Evolutionary conservation across 768 basidiomycete genomes (phyloP).

Genomic region (Naganishia friedmannii): DNA sequence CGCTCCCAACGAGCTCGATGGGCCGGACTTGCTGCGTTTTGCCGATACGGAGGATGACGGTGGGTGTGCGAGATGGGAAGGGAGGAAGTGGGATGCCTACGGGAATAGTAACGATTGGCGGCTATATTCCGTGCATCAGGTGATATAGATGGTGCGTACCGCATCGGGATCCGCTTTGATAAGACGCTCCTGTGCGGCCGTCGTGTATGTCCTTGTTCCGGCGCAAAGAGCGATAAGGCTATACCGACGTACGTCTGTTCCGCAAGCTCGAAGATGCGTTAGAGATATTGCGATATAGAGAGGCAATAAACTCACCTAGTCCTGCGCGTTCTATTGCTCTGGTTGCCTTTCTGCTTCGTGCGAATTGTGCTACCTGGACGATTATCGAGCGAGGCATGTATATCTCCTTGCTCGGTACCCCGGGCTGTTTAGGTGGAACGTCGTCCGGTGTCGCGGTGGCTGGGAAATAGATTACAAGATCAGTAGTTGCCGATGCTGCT

Average conservation of each 20-base stretch:
- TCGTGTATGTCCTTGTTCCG: conserved; percentile 14
- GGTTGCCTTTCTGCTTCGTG: neutral
- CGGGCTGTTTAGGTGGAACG: neutral
- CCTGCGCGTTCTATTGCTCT: neutral
- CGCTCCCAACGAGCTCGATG: neutral
- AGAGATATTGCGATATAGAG: neutral
- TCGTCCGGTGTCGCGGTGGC: neutral
- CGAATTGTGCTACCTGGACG: neutral
- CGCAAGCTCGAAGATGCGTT: neutral
- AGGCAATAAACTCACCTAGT: neutral
- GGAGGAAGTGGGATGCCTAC: conserved; percentile 12
- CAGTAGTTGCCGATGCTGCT: too few relatives aligned
- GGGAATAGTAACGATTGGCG: neutral
- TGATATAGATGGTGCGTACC: neutral
- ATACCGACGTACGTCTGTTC: conserved; percentile 12
- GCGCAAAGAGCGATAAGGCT: conserved; percentile 17
- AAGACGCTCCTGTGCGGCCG: conserved; percentile 19
- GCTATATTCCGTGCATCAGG: neutral
- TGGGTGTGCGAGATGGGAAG: neutral
- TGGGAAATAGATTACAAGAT: too few relatives aligned
- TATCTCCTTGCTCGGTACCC: neutral
- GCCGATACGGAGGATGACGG: neutral
- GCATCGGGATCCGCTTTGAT: conserved; percentile 15
- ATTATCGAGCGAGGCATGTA: conserved; percentile 15
- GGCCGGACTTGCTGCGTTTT: neutral